phyloP scores from a whole-genome alignment of 2,329 filamentous ascomycete genomes.

The Cercospora canescens region DNA sequence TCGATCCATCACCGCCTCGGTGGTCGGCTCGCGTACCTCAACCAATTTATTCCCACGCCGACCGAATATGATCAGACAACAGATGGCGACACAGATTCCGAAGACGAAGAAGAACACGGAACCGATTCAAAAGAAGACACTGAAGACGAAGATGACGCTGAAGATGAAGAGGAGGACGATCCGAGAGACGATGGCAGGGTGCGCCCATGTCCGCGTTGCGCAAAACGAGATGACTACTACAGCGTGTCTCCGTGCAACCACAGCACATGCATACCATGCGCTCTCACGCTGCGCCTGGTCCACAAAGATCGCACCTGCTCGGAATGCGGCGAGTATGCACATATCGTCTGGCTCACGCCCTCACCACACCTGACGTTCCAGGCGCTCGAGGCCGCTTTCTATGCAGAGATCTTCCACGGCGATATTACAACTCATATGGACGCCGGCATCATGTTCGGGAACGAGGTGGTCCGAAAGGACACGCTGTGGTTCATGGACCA shows the following conservation, averaged over 20 bases:
- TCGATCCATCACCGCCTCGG: background rate
- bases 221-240: background rate
- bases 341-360: background rate
- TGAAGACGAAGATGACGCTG: background rate
- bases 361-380: background rate
- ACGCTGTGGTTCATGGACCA: background rate
- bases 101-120: background rate
- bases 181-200: too few species aligned
- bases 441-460: background rate
- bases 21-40: background rate
- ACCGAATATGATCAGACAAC: background rate
- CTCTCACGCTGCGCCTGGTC: background rate
- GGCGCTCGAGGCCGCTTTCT: background rate
- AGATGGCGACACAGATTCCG: background rate
- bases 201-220: background rate
- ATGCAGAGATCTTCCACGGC: too few species aligned
- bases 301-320: background rate
- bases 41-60: background rate
- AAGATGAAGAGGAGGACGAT: background rate
- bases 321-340: background rate
- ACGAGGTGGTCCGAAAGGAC: background rate
- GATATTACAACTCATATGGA: too few species aligned
- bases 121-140: background rate
- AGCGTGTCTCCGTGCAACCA: constrained; percentile 7
- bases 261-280: background rate